Conservation (phyloP, 352 stramenopile genomes). For the Phytophthora cactorum region DNA sequence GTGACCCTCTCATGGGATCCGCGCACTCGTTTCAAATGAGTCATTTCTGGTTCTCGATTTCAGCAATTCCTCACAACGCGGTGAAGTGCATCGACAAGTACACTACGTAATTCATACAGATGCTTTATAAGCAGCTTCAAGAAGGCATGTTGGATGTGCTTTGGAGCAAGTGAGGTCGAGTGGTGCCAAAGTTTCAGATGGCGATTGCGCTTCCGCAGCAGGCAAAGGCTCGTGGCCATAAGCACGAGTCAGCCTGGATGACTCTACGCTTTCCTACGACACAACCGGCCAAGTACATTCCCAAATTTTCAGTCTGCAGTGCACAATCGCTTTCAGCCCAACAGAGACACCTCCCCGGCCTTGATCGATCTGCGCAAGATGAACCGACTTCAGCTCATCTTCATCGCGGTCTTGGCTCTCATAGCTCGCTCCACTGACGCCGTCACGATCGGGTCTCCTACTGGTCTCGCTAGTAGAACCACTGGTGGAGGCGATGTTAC, state of each 20-base stretch:
- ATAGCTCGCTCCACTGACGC: background rate
- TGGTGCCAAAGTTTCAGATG: constrained; percentile 8
- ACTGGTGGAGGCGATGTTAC: constrained; percentile 9
- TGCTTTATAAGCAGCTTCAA: background rate
- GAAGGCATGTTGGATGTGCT: constrained; percentile 4
- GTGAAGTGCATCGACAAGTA: too few relatives aligned
- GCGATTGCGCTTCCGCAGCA: background rate
- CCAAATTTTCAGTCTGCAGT: background rate
- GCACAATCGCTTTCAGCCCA: background rate
- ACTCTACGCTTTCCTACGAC: constrained; percentile 5
- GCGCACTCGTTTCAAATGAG: too few relatives aligned
- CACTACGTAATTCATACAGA: too few relatives aligned
- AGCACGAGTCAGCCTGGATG: constrained; percentile 4
- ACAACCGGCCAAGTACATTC: background rate
- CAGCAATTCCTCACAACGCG: too few relatives aligned
- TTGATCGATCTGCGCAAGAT: constrained; percentile 3
- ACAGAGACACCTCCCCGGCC: background rate
- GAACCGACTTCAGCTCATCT: constrained; percentile 4
- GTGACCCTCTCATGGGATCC: too few relatives aligned
- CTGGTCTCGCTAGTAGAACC: constrained; percentile 8
- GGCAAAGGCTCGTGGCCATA: background rate
- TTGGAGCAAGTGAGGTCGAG: background rate
- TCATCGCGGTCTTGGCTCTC: constrained; percentile 4
- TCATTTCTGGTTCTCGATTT: too few relatives aligned
- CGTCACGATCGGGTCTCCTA: constrained; percentile 11